Evolutionary conservation across 148 eudicot species (phyloP), one percentile per base, ranked within the genome.

Genomic region (Pouteria glomerata): DNA sequence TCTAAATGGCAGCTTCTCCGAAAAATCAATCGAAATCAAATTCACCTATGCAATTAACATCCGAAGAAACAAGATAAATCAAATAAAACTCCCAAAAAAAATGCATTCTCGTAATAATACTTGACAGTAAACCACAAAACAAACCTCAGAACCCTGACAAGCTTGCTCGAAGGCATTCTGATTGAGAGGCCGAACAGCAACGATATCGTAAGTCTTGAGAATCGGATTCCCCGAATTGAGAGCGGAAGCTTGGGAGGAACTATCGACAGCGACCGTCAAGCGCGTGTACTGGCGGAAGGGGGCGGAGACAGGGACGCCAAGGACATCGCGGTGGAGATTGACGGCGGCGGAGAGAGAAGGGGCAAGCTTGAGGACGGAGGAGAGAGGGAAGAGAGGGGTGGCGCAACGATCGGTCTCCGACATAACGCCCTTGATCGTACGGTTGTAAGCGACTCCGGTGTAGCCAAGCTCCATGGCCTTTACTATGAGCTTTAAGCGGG

Each of bases 251-350:
- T 91, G 97, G 26, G 85, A 35, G 0, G 83, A 41, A 23, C 67
- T 68, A 39, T 89, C 96, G 4, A 91, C 92, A 0, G 73, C 18
- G 50, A 95, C 87, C 0, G 98, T 95, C 27, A 91, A 13, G 1
- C 98, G 84, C 18, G 88, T 82, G 71, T 91, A 91, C 86, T 91
- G 97, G 8, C 96, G 85, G 74, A 95, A 91, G 5, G 89, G 84
- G 15, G 78, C 33, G 0, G 76, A 59, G 50, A 35, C 45, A 23
- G 87, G 74, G 31, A 83, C 78, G 33, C 77, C 76, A 19, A 94
- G 79, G 18, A 89, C 76, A 8, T 77, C 73, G 45, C 91, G 93
- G 71, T 85, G 94, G 68, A 90, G 77, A 16, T 79, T 69, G 14
- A 82, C 87, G 65, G 85, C 39, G 69, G 84, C 30, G 52, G 88